Conservation (phyloP, 139 green algal genomes). For the Coelastrella sp. region DNA sequence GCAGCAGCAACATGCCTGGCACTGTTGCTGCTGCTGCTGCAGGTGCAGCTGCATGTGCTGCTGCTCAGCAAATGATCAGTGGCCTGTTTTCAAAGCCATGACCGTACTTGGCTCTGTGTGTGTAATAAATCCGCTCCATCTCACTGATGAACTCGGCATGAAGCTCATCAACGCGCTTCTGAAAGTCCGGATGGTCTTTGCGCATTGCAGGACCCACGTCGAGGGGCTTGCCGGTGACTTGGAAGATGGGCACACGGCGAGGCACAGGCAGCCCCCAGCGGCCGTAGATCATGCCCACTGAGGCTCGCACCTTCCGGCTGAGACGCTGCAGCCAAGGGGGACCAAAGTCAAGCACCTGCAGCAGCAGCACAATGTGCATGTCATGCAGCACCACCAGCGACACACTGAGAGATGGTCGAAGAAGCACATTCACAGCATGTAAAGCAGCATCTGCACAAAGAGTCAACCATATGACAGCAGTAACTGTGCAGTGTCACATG, state of each 20-base stretch:
- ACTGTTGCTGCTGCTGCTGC: too few species aligned
- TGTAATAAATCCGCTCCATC: constrained; percentile 40
- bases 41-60: neutral
- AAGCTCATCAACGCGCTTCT: constrained; percentile 43
- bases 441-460: neutral
- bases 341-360: constrained; percentile 45
- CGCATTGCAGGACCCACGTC: constrained; percentile 13
- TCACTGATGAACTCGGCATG: constrained; percentile 29
- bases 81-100: constrained; percentile 47
- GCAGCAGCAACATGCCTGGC: too few species aligned
- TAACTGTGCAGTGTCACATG: too few species aligned
- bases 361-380: too few species aligned
- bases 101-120: constrained; percentile 25
- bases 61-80: constrained; percentile 38
- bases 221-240: constrained; percentile 34
- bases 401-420: too few species aligned
- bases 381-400: neutral
- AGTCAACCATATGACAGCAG: neutral
- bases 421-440: neutral
- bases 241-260: constrained; percentile 44
- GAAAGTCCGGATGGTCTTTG: constrained; percentile 45
- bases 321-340: constrained; percentile 43
- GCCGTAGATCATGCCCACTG: constrained; percentile 49
- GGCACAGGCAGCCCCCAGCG: constrained; percentile 47
- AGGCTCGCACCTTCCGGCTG: constrained; percentile 30